Percentiles rank a stretch among this genome's conserved stretches.
phyloP scores from a whole-genome alignment of 148 eudicot species.

The Heliamphora exappendiculata region DNA sequence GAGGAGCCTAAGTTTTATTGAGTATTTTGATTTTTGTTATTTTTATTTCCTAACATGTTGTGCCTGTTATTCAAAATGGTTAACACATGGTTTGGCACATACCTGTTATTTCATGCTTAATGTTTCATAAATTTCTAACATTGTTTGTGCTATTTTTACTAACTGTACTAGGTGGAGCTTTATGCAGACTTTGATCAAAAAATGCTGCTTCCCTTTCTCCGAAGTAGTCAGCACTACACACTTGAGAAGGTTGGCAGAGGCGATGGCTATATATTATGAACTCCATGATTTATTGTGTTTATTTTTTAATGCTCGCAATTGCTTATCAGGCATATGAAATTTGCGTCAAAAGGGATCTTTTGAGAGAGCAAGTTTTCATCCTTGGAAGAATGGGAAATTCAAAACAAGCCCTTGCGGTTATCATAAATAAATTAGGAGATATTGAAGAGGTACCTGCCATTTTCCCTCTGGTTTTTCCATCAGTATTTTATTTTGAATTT shows the following conservation, averaged over 20 bases:
- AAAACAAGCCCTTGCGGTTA: conserved; percentile 85
- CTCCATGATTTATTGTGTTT: neutral
- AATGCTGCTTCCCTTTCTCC: conserved; percentile 89
- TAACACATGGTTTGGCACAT: neutral
- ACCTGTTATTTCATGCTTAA: conserved; percentile 4
- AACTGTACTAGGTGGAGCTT: conserved; percentile 70
- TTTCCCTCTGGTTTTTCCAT: neutral
- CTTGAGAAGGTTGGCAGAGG: conserved; percentile 69
- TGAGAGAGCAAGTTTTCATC: conserved; percentile 84
- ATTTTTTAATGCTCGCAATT: conserved; percentile 13
- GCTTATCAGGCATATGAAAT: conserved; percentile 32
- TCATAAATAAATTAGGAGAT: conserved; percentile 78
- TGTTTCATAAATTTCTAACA: conserved; percentile 4
- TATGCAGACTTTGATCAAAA: conserved; percentile 85
- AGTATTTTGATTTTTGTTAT: neutral
- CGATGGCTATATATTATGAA: neutral
- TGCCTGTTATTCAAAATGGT: neutral
- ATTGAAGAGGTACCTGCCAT: conserved; percentile 66
- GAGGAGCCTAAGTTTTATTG: no score
- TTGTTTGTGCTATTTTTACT: neutral
- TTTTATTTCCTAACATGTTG: neutral
- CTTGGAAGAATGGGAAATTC: conserved; percentile 97
- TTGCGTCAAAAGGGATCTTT: conserved; percentile 19
- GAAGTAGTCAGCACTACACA: conserved; percentile 93
- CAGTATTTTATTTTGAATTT: neutral